phyloP scores from a whole-genome alignment of 371 early-diverging fungal species.

The Thermomucor indicae-seudaticae region DNA sequence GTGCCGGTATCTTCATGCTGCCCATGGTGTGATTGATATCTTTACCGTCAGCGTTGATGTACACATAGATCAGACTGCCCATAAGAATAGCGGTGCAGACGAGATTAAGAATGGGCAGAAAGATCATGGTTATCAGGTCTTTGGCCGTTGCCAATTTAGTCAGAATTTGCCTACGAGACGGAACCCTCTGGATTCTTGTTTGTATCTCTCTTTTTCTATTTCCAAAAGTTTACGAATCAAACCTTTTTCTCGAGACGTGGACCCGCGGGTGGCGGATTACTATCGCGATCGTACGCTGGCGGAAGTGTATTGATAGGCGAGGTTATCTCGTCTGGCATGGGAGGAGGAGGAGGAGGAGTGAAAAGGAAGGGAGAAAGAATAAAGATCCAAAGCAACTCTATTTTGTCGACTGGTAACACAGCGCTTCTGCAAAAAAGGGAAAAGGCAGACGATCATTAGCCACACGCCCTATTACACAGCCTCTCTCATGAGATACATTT shows the following conservation, averaged over 20 bases:
- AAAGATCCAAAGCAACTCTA: no score
- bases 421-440: no score
- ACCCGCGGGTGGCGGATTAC: neutral
- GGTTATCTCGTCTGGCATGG: no score
- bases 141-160: neutral
- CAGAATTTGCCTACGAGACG: neutral
- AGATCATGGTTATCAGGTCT: neutral
- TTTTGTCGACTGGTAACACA: no score
- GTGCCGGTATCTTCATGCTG: slow-evolving; percentile 10
- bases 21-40: slow-evolving; percentile 9
- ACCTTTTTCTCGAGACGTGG: neutral
- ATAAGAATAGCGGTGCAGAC: slow-evolving; percentile 3
- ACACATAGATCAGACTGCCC: slow-evolving; percentile 13
- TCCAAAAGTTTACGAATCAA: no score
- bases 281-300: neutral
- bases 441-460: no score
- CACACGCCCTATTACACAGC: no score
- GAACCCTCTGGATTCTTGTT: neutral
- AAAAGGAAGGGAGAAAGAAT: no score
- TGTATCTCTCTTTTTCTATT: neutral
- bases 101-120: slow-evolving; percentile 8
- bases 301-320: no score
- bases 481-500: slow-evolving; percentile 6
- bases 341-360: no score
- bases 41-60: slow-evolving; percentile 17